Base-by-base conservation (phyloP, 768 basidiomycete genomes). In the Leucocoprinus birnbaumii region DNA sequence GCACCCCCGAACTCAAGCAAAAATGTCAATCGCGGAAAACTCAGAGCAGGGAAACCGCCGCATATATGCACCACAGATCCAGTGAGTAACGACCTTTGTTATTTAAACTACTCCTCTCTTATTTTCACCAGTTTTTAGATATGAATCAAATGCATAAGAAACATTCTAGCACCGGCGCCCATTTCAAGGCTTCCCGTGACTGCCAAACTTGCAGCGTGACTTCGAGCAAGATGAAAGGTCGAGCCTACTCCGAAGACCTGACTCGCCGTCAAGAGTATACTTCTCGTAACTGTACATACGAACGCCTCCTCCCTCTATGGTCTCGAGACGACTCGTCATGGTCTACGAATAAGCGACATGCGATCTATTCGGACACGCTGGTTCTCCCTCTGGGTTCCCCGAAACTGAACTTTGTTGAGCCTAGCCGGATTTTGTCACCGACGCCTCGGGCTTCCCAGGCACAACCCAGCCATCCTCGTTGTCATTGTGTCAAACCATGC, bases 331-430 rank as follows among this genome's bases (percentile, higher is more conserved):
- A 55, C n/a, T 18, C 14, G 10, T 31, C 46, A 21, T 43, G 47
- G 48, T 41, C 19, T 37, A 19, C 61, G 14, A 64, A 59, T 42
- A 73, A 69, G 57, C 68, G 75, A 11, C 73, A 74, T 47, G 75
- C 72, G 3, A 71, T 75, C 9, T 74, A 73, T 56, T 69, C 71
- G 4, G 63, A 66, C 26, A 62, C 71, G 0, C 57, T 66, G 7
- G 63, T 63, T 53, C 59, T 67, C 18, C 67, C 69, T 18, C 52
- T 63, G 34, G 55, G 66, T 25, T 25, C 37, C 13, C 13, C 19
- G 40, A 18, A 40, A 7, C 9, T 21, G 19, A 19, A 41, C 1
- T 21, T 48, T 19, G 10, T 22, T 26, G 34, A n/a, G 42, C 21
- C 35, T 1, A 18, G 22, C 45, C 37, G 24, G 13, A 31, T 19